Evolutionary conservation across 78 protist genomes (phyloP), one percentile per base, ranked within the genome.

Genomic region (Dictyostelium intermedium): DNA sequence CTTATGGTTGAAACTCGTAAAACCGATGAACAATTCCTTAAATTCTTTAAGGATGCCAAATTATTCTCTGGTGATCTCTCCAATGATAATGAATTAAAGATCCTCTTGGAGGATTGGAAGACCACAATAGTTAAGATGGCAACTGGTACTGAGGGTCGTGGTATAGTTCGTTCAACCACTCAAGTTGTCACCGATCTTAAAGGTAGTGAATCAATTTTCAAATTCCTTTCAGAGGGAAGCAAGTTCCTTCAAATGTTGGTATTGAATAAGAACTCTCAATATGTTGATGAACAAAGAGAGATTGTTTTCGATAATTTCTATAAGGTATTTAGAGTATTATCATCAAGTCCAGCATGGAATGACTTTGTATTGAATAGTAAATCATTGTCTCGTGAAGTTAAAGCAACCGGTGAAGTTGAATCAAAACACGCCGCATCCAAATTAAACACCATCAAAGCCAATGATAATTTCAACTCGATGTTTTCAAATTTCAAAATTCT

Each of bases 161-260:
- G 82, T 60, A 43, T 89, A 0, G n/a, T 78, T 27, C 20, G 41
- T 32, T 23, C 80, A 14, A 56, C 82, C 20, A 47, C 63, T 18
- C 34, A 63, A 41, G 45, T 89, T 5, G 47, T 89, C 0, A 6
- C 41, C 0, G 94, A 80, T 47, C 39, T 89, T 3, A 83, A 76
- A 43, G 69, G 47, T 34, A 61, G 81, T 47, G 94, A 89, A 73
- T 69, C 82, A 0, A 77, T 89, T 18, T 70, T 89, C 30, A 37
- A 23, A 13, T 50, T 89, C 72, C 16, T 89, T 14, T 61, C 87
- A 18, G 94, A 89, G 8, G 82, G 61, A 69, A 37, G 86, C 16
- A 78, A 89, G 47, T 89, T 89, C 94, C 53, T 89, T 10, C 81
- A 89, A 25, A 89, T 89, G 94, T 43, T 89, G 7, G 74, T 89